A percentile compares a stretch with the other conserved stretches of the same genome.
These are phyloP conservation scores for Gypsophila paniculata DNA, from an alignment of 179 eudicot genomes.

Conservation along the genomic window DNA sequence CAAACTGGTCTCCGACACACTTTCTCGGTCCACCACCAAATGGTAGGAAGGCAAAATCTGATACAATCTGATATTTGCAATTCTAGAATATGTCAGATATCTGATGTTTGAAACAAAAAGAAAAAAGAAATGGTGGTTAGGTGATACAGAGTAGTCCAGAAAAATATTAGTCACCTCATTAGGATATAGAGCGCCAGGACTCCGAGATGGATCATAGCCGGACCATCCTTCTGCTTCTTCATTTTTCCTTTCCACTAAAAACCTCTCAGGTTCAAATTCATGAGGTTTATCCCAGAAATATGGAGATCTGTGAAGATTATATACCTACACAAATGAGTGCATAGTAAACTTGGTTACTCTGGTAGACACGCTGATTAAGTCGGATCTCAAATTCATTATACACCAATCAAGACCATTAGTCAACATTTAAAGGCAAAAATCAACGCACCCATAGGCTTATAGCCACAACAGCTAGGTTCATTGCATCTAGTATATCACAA, in stretches of 20 bases:
- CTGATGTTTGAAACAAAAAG: not conserved
- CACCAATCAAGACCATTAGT: too few relatives aligned
- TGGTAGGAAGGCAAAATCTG: constrained; percentile 92
- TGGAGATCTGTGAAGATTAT: constrained; percentile 97
- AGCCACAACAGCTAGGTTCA: not conserved
- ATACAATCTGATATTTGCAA: constrained; percentile 49
- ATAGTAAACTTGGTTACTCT: not conserved
- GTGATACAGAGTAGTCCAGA: too few relatives aligned
- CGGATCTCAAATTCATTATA: too few relatives aligned
- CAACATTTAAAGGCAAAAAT: not conserved
- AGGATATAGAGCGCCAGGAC: constrained; percentile 96
- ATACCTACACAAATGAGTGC: constrained; percentile 46
- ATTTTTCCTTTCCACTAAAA: constrained; percentile 47
- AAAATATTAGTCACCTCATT: constrained; percentile 60
- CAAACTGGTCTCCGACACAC: constrained; percentile 98
- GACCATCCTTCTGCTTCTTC: constrained; percentile 83
- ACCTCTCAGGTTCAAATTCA: constrained; percentile 91
- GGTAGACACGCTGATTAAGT: not conserved
- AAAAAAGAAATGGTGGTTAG: not conserved
- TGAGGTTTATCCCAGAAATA: constrained; percentile 86
- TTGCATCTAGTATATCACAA: not conserved
- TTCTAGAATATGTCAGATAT: not conserved
- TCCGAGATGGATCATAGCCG: constrained; percentile 91
- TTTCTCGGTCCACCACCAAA: constrained; percentile 98
- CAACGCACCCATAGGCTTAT: not conserved